These are phyloP conservation scores for Globisporangium middletonii DNA, from an alignment of 352 stramenopile species.

Conservation along the genomic window DNA sequence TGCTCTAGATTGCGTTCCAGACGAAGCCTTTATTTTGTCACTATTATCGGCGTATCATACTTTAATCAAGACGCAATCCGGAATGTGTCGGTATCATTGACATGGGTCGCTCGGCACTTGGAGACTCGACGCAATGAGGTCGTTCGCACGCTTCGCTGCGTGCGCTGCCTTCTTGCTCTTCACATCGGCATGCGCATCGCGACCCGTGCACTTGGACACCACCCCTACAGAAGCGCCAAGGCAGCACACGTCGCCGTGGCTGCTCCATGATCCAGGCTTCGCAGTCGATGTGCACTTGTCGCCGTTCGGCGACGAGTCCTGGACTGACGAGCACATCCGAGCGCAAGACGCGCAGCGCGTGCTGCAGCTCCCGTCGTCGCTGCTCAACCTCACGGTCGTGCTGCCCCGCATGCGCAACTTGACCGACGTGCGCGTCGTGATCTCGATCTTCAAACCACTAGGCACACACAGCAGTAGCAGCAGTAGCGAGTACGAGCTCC, in stretches of 20 bases:
- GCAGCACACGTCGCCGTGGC: slow-evolving; percentile 12
- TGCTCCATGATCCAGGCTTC: slow-evolving; percentile 29
- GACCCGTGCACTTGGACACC: too few species aligned
- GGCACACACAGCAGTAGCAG: neutral
- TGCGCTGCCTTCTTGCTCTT: too few species aligned
- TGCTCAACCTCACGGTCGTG: slow-evolving; percentile 25
- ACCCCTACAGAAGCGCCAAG: too few species aligned
- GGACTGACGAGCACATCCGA: slow-evolving; percentile 3
- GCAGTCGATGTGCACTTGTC: slow-evolving; percentile 20
- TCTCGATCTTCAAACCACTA: slow-evolving; percentile 24
- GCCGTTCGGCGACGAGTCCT: slow-evolving; percentile 30
- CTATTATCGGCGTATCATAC: too few species aligned
- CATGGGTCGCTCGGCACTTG: too few species aligned
- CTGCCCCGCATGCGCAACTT: slow-evolving; percentile 14
- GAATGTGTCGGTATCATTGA: too few species aligned
- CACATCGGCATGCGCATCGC: too few species aligned
- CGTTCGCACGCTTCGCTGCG: too few species aligned
- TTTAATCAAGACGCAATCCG: too few species aligned
- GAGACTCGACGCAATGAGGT: too few species aligned
- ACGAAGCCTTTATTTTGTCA: too few species aligned
- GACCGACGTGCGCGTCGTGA: slow-evolving; percentile 19
- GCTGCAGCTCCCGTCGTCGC: slow-evolving; percentile 24
- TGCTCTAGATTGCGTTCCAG: too few species aligned
- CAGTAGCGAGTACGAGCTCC: slow-evolving; percentile 11
- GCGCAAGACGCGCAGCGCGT: neutral